A percentile compares a stretch with the other conserved stretches of the same genome.
Evolutionary conservation across 1,284 basidiomycete genomes (phyloP).

Genomic region (Heterobasidion annosum): DNA sequence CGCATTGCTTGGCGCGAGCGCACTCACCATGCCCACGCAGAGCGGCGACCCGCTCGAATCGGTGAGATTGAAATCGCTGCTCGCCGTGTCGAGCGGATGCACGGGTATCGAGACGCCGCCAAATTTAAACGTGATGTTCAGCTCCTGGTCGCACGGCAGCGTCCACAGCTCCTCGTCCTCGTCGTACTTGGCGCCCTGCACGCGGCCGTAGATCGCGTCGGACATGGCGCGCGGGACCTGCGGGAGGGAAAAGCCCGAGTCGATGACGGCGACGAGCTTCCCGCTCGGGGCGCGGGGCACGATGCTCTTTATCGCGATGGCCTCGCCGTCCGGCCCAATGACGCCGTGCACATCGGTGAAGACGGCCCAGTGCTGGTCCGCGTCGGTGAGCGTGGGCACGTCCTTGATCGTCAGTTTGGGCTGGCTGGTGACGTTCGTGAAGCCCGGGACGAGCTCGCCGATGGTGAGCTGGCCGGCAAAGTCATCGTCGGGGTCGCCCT

Average conservation of each 20-base stretch:
- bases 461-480: constrained; percentile 30
- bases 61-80: constrained; percentile 21
- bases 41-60: constrained; percentile 40
- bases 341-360: constrained; percentile 26
- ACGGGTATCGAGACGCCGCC: constrained; percentile 42
- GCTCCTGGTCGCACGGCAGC: constrained; percentile 48
- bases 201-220: constrained; percentile 44
- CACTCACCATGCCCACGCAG: constrained; percentile 55
- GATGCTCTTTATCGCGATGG: constrained; percentile 33
- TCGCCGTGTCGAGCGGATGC: constrained; percentile 49
- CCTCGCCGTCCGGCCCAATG: constrained; percentile 30
- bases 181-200: constrained; percentile 39
- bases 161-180: constrained; percentile 39
- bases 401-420: constrained; percentile 23
- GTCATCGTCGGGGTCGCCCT: constrained; percentile 19
- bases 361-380: constrained; percentile 28
- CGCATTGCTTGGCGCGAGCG: constrained; percentile 39
- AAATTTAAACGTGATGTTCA: constrained; percentile 56
- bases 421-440: constrained; percentile 23
- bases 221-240: constrained; percentile 49
- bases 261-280: constrained; percentile 48
- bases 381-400: constrained; percentile 15
- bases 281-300: constrained; percentile 32
- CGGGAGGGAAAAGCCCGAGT: constrained; percentile 61
- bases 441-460: constrained; percentile 21